These are phyloP conservation scores for Kwoniella shivajii DNA, from an alignment of 1,284 basidiomycete genomes.

Conservation along the genomic window DNA sequence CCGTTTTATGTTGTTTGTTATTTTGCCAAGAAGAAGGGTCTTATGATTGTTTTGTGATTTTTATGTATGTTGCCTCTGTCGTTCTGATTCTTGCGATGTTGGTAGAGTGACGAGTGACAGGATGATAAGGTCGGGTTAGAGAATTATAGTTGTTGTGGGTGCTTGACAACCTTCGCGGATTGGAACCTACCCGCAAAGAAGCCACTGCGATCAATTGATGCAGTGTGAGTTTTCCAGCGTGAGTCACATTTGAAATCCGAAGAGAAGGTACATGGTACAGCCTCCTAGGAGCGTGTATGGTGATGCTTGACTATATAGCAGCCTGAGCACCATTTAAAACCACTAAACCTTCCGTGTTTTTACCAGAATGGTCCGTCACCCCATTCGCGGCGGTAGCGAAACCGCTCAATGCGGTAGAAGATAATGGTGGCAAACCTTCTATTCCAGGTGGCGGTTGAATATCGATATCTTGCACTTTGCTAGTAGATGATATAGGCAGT, in stretches of 20 bases:
- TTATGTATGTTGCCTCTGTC: not conserved
- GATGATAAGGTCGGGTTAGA: too few relatives aligned
- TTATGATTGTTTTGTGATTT: not conserved
- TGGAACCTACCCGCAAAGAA: too few relatives aligned
- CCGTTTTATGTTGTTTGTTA: not conserved
- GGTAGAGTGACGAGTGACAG: too few relatives aligned
- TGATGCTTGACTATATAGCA: not conserved
- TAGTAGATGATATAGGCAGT: slow-evolving; percentile 5
- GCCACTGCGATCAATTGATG: too few relatives aligned
- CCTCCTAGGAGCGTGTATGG: not conserved
- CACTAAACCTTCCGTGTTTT: slow-evolving; percentile 17
- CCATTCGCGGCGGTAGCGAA: slow-evolving; percentile 49
- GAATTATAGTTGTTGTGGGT: too few relatives aligned
- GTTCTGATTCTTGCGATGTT: not conserved
- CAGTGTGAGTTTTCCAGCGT: too few relatives aligned
- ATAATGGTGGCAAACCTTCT: slow-evolving; percentile 39
- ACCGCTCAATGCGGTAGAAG: slow-evolving; percentile 37
- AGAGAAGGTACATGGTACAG: not conserved
- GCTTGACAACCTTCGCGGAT: too few relatives aligned
- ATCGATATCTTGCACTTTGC: slow-evolving; percentile 9
- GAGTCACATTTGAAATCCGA: too few relatives aligned
- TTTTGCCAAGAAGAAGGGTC: not conserved
- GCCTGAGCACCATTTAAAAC: slow-evolving; percentile 17
- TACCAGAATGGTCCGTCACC: slow-evolving; percentile 31
- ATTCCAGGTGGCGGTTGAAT: slow-evolving; percentile 43